Conservation (phyloP, 2,329 filamentous ascomycete species). For the Scortechinia acanthostroma region DNA sequence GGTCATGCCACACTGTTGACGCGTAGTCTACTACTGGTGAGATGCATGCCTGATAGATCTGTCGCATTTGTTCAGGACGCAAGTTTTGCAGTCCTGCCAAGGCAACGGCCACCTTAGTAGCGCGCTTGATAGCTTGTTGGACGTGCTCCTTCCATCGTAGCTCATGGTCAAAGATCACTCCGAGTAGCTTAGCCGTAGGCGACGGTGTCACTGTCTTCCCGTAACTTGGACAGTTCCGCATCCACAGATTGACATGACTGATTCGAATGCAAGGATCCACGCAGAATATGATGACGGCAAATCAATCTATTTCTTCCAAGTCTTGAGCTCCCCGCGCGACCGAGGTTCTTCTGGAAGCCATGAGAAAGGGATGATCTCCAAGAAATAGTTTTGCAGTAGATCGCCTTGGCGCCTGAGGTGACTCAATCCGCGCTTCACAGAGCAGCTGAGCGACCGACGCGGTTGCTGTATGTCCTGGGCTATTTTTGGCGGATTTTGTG, state of each 20-base stretch:
- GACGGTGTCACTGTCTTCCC: conserved; percentile 8
- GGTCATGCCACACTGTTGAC: not conserved
- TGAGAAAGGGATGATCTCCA: not conserved
- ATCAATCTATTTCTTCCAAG: not conserved
- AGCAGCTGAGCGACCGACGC: not conserved
- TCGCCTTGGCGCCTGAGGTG: not conserved
- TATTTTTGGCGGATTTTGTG: not conserved
- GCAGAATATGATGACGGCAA: not conserved
- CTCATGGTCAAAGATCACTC: conserved; percentile 13
- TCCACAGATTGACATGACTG: too few species aligned
- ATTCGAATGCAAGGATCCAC: too few species aligned
- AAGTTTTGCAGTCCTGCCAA: not conserved
- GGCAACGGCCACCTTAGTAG: not conserved
- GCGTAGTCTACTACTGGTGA: not conserved
- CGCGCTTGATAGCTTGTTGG: too few species aligned
- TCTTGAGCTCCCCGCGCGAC: not conserved
- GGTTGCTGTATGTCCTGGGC: not conserved
- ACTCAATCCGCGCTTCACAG: not conserved
- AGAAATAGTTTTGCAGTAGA: not conserved
- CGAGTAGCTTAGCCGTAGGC: conserved; percentile 12
- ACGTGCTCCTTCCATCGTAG: conserved; percentile 12
- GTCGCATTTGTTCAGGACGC: not conserved
- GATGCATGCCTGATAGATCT: not conserved
- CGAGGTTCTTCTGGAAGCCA: not conserved
- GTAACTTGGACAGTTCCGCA: too few species aligned